Base-by-base conservation (phyloP, 2,329 filamentous ascomycete species). In the Stagonosporopsis chrysanthemi region DNA sequence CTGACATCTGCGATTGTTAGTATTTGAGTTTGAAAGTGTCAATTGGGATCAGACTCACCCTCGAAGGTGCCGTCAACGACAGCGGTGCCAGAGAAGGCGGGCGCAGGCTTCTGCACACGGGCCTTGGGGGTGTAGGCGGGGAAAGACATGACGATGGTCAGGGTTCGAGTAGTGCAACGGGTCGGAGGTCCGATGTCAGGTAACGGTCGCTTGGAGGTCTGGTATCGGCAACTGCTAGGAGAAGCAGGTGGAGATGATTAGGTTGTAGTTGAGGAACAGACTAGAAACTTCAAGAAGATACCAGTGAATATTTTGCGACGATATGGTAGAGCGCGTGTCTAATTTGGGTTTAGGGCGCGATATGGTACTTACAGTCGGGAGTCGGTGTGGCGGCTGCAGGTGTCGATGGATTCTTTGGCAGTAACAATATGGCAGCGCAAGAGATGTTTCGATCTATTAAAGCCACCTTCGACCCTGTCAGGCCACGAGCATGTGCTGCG, bases 31-130 rank as follows among this genome's bases (percentile, higher is more conserved):
- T 19, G 8, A 6, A 23, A 22, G n/a, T 6, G 24, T 6, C 29
- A 23, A 35, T 26, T 53, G 22, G 41, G 14, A n/a, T 4, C 31
- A 28, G 44, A 51, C 63, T 45, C 67, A 77, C 75, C 75, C 72
- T 78, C 76, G 44, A 77, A 77, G 38, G 72, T 66, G 48, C 76
- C 76, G 57, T 78, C 75, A 24, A 78, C 72, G 41, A 77, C 74
- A 48, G 76, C 73, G 28, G 74, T 76, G 62, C 72, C 67, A 17
- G 68, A 63, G 64, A 78, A 78, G 54, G 66, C 62, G 35, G 75
- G 75, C 23, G 75, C 76, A 42, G 75, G 75, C 66, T 73, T 73
- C 63, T 78, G 75, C 49, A 78, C 75, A 55, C 75, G 72, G 47
- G 69, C 76, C 60, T 76, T 76, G 58, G 72, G 74, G 26, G 66